phyloP scores from a whole-genome alignment of 805 yeast species.

The Spathaspora girioi region DNA sequence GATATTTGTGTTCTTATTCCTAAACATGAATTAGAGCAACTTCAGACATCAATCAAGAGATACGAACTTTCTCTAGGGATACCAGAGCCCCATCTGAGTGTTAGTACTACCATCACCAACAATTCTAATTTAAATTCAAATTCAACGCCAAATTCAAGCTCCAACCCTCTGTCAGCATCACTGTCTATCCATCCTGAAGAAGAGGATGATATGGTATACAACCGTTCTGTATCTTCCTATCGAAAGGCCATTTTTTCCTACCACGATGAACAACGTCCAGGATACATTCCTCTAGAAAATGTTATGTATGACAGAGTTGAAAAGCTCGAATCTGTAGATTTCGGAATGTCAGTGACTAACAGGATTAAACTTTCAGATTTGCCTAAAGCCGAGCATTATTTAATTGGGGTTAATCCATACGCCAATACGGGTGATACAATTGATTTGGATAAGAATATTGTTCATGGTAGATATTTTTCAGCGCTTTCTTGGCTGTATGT shows the following conservation, averaged over 20 bases:
- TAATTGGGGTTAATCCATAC: constrained; percentile 23
- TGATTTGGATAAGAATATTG: constrained; percentile 28
- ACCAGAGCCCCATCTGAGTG: not conserved
- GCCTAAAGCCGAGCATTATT: not conserved
- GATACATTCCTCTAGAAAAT: constrained; percentile 3
- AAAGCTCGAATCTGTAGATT: not conserved
- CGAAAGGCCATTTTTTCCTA: constrained; percentile 1
- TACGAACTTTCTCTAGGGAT: constrained; percentile 1
- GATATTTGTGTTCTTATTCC: constrained; percentile 9
- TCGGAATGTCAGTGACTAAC: constrained; percentile 1
- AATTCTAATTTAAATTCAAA: not conserved
- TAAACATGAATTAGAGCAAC: constrained; percentile 9
- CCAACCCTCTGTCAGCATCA: not conserved
- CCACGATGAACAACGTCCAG: constrained; percentile 8
- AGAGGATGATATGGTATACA: constrained; percentile 3
- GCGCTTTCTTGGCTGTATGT: constrained; percentile 36
- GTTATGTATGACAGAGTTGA: constrained; percentile 1
- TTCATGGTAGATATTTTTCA: constrained; percentile 27
- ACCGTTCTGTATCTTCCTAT: constrained; percentile 2
- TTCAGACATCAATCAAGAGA: constrained; percentile 5
- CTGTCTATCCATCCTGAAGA: not conserved
- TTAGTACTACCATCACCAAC: not conserved
- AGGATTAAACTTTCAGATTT: not conserved
- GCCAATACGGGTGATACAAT: constrained; percentile 23
- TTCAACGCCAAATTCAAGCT: not conserved